Conservation (phyloP, 495 filamentous ascomycete species). For the Podospora comata region DNA sequence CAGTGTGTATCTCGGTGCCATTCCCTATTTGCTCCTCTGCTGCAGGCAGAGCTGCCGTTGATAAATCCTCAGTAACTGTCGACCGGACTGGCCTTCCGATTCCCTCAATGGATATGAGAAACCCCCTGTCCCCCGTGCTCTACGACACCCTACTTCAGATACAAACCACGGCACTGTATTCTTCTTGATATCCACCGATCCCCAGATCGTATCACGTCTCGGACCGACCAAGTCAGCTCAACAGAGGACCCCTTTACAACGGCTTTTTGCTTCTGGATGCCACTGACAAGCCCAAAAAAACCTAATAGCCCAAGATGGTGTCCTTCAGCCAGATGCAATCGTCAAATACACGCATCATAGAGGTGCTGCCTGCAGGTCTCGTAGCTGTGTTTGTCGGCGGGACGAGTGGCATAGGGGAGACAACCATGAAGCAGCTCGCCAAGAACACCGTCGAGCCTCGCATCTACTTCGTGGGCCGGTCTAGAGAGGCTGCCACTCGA, state of each 20-base stretch:
- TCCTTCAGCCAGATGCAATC: slow-evolving; percentile 34
- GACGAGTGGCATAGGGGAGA: slow-evolving; percentile 61
- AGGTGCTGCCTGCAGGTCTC: slow-evolving; percentile 38
- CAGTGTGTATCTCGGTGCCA: background rate
- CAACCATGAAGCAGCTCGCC: slow-evolving; percentile 57
- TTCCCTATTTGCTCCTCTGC: background rate
- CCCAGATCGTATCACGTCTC: background rate
- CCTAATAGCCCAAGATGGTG: slow-evolving; percentile 33
- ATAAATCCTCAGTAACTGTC: background rate
- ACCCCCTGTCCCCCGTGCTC: background rate
- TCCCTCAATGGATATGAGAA: background rate
- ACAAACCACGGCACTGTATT: background rate
- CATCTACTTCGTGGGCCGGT: slow-evolving; percentile 47
- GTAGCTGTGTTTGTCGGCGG: slow-evolving; percentile 62
- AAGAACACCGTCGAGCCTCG: slow-evolving; percentile 41
- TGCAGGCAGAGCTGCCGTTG: background rate
- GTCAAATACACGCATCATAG: slow-evolving; percentile 41
- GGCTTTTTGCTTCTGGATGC: background rate
- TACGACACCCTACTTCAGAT: background rate
- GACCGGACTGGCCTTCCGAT: background rate
- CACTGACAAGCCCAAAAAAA: background rate
- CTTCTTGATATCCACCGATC: background rate
- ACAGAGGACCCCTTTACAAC: background rate
- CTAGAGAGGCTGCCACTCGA: slow-evolving; percentile 41
- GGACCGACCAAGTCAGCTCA: background rate